Percentiles rank a stretch among this genome's conserved stretches.
Conservation (phyloP, 345 rosid genomes). For the Boechera divaricarpa region DNA sequence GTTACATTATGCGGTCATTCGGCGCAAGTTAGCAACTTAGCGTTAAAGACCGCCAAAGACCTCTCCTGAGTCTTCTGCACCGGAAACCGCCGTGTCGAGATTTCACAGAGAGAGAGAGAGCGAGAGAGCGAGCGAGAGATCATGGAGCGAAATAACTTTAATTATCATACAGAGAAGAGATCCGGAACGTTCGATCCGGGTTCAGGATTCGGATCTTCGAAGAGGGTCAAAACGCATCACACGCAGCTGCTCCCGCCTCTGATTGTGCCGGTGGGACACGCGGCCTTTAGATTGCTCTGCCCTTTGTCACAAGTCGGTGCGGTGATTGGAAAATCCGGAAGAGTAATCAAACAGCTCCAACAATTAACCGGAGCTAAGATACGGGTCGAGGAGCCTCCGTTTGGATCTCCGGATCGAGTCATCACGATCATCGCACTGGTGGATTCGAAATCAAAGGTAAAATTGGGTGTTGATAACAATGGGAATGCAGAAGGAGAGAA, state of each 20-base stretch:
- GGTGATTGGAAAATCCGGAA: constrained; percentile 85
- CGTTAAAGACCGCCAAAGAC: constrained; percentile 27
- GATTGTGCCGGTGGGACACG: constrained; percentile 61
- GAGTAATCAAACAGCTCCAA: constrained; percentile 79
- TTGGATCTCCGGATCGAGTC: constrained; percentile 70
- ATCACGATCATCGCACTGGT: constrained; percentile 60
- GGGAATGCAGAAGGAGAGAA: constrained; percentile 17
- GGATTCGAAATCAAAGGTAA: constrained; percentile 34
- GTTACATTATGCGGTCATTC: background rate
- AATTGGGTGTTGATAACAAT: constrained; percentile 31
- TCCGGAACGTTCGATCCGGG: constrained; percentile 44
- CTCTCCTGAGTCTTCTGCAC: background rate
- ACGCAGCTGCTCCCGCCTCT: constrained; percentile 44
- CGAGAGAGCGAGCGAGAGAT: constrained; percentile 1
- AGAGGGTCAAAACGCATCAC: constrained; percentile 60
- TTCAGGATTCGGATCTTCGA: constrained; percentile 54
- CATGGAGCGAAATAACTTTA: constrained; percentile 39
- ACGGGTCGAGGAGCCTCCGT: constrained; percentile 76
- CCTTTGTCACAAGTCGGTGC: constrained; percentile 78
- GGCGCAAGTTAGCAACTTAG: constrained; percentile 31
- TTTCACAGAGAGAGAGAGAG: constrained; percentile 2
- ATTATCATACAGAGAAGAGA: constrained; percentile 34
- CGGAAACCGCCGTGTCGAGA: constrained; percentile 36
- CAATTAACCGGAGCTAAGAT: constrained; percentile 75
- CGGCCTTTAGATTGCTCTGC: constrained; percentile 72